phyloP scores from a whole-genome alignment of 495 filamentous ascomycete genomes.

The Articulospora tetracladia region DNA sequence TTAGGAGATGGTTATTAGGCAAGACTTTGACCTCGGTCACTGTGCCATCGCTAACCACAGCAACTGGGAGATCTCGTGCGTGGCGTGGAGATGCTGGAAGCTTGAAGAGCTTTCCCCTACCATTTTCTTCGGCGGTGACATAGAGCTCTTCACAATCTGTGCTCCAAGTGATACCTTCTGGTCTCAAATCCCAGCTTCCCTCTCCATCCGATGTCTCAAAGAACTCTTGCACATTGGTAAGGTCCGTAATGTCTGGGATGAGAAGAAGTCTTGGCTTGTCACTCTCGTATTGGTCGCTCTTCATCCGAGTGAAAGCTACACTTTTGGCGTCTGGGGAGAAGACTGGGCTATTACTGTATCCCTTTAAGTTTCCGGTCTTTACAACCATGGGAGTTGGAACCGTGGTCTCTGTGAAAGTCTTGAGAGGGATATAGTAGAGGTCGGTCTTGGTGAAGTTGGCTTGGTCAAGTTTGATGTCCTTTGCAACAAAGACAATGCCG shows the following conservation, averaged over 20 bases:
- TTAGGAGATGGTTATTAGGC: slow-evolving; percentile 51
- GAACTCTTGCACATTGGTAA: slow-evolving; percentile 58
- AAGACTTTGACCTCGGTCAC: slow-evolving; percentile 56
- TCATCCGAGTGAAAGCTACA: slow-evolving; percentile 80
- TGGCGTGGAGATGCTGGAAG: slow-evolving; percentile 49
- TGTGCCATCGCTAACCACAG: slow-evolving; percentile 56
- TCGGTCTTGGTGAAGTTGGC: slow-evolving; percentile 80
- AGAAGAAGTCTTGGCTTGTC: slow-evolving; percentile 81
- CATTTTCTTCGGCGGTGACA: slow-evolving; percentile 63
- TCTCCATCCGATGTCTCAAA: slow-evolving; percentile 58
- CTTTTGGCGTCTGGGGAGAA: slow-evolving; percentile 71
- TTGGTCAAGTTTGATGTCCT: slow-evolving; percentile 69
- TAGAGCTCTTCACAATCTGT: slow-evolving; percentile 60
- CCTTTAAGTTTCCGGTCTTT: slow-evolving; percentile 50
- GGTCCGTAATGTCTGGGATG: slow-evolving; percentile 51
- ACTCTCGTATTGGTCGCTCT: slow-evolving; percentile 78
- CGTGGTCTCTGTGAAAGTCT: slow-evolving; percentile 49
- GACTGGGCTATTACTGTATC: slow-evolving; percentile 71
- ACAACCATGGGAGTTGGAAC: slow-evolving; percentile 40
- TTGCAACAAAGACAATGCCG: slow-evolving; percentile 73
- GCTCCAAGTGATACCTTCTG: slow-evolving; percentile 62
- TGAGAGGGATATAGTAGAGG: slow-evolving; percentile 67
- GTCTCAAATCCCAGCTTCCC: slow-evolving; percentile 65
- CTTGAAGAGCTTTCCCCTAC: slow-evolving; percentile 59
- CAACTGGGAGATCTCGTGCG: slow-evolving; percentile 47